phyloP scores from a whole-genome alignment of 129 eudicot genomes.

The Centaurea solstitialis region DNA sequence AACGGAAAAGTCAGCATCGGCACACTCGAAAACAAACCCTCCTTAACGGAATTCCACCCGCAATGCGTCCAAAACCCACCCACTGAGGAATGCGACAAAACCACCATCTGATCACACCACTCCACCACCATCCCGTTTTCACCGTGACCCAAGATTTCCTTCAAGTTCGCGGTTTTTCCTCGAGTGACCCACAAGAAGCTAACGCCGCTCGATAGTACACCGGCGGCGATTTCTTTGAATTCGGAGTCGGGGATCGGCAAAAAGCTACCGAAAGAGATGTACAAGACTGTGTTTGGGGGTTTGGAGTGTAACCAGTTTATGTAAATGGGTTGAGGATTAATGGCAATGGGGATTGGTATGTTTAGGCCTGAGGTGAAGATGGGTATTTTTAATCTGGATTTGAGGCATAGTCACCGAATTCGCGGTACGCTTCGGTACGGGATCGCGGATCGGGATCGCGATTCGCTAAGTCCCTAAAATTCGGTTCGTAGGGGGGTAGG shows the following conservation, averaged over 20 bases:
- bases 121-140: constrained; percentile 40
- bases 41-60: constrained; percentile 69
- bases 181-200: constrained; percentile 61
- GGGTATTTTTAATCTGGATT: constrained; percentile 22
- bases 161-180: constrained; percentile 30
- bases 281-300: constrained; percentile 43
- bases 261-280: constrained; percentile 46
- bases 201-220: constrained; percentile 53
- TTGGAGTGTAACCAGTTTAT: constrained; percentile 53
- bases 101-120: constrained; percentile 63
- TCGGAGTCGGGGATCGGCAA: constrained; percentile 39
- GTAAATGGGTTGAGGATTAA: constrained; percentile 7
- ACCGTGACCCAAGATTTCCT: constrained; percentile 21
- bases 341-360: constrained; percentile 29
- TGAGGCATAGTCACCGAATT: too few species aligned
- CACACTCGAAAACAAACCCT: constrained; percentile 41
- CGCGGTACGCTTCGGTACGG: too few species aligned
- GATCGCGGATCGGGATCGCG: too few species aligned
- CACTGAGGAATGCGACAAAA: constrained; percentile 41
- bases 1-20: constrained; percentile 56
- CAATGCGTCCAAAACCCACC: constrained; percentile 69
- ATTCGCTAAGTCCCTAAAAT: too few species aligned
- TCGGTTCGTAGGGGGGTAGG: too few species aligned
- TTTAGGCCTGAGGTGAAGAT: constrained; percentile 49
- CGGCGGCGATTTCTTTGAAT: constrained; percentile 49